Base-by-base conservation (phyloP, 2,329 filamentous ascomycete species). In the Fusarium sp. region DNA sequence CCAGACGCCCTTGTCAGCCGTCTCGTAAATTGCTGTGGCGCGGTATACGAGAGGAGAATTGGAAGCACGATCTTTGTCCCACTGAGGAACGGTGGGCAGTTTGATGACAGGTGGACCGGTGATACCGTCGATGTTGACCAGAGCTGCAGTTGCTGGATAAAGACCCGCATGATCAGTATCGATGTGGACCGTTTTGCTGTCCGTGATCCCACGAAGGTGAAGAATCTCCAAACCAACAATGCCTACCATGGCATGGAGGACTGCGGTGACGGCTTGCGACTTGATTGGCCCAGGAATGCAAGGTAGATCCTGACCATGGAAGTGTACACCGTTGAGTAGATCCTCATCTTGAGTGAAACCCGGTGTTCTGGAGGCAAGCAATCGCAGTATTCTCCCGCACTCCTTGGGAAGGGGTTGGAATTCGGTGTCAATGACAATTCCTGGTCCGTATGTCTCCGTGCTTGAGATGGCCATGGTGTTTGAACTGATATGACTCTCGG, bases 21-120 rank as follows among this genome's bases (percentile, higher is more conserved):
- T 56, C 43, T 56, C 53, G 14, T 56, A 56, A 10, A 39, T 56
- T 1, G 79, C 81, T 4, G 60, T 63, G 5, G 49, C 34, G 4
- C 60, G 46, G 10, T 30, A 30, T 6, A 30, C 28, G 2, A 30
- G 28, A 3, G 28, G 12, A 30, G 28, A 30, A 6, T 30, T 30
- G 28, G 28, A 30, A 30, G 28, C 28, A 7, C 28, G 28, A 19
- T 56, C 53, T 10, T 50, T 56, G 5, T 50, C 53, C 43, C 43
- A 49, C 7, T 30, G 28, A 7, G 28, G 28, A 30, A 30, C 28
- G 1, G 28, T 30, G 6, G 28, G 28, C 6, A 30, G 28, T 30
- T 30, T 30, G 28, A 30, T 30, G 6, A 30, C 28, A 30, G 28
- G 12, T 7, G 28, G 28, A 13, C 28, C 28, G 7, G 28, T 30